Percentiles rank a stretch among this genome's conserved stretches.
phyloP scores from a whole-genome alignment of 352 stramenopile genomes.

The Phytophthora chlamydospora region DNA sequence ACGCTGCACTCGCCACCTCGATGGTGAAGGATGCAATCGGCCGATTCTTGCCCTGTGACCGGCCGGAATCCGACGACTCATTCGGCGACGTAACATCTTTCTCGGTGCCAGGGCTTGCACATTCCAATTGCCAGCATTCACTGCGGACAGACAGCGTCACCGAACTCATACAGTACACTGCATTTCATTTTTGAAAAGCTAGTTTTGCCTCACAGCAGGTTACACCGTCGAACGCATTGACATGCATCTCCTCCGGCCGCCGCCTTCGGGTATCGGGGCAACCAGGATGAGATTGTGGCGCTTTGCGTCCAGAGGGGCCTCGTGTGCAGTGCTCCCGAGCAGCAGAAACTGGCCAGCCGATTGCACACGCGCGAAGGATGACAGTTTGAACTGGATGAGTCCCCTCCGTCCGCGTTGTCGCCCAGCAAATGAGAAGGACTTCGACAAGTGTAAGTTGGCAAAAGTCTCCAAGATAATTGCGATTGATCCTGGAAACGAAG shows the following conservation, averaged over 20 bases:
- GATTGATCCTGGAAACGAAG: background rate
- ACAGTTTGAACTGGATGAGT: background rate
- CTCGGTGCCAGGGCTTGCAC: constrained; percentile 12
- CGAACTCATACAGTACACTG: no score
- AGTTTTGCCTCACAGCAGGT: constrained; percentile 6
- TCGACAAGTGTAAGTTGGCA: no score
- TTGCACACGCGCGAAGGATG: constrained; percentile 22
- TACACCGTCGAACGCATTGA: constrained; percentile 6
- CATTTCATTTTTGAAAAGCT: background rate
- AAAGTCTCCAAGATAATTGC: background rate
- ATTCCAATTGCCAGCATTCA: background rate
- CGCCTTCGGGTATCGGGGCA: constrained; percentile 10
- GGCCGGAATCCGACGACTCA: background rate
- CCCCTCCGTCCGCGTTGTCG: no score
- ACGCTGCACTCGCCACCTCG: constrained; percentile 16
- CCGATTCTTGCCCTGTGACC: constrained; percentile 14
- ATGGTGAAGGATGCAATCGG: constrained; percentile 31
- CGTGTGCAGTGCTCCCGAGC: constrained; percentile 2
- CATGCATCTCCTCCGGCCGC: constrained; percentile 4
- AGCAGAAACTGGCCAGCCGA: constrained; percentile 23
- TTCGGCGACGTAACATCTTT: constrained; percentile 1
- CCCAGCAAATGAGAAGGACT: background rate
- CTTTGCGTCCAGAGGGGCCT: constrained; percentile 31
- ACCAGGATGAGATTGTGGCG: constrained; percentile 22
- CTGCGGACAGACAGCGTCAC: no score